Conservation (phyloP, 805 yeast species). For the Starmerella scarabaei region DNA sequence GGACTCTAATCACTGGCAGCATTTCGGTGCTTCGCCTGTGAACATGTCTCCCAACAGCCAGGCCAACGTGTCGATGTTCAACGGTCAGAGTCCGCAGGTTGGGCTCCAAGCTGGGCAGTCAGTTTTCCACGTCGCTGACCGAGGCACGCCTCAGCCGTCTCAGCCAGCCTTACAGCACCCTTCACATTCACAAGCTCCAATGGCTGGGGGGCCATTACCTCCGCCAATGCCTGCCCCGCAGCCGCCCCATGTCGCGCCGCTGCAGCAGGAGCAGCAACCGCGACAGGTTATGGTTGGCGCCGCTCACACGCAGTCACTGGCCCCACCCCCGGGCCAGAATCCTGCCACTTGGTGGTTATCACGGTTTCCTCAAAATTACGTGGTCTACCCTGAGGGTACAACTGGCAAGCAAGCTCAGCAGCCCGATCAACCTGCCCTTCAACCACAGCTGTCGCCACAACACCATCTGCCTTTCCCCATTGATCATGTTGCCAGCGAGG, state of each 20-base stretch:
- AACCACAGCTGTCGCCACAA: background rate
- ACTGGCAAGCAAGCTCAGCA: constrained; percentile 1
- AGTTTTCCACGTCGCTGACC: background rate
- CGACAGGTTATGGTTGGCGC: background rate
- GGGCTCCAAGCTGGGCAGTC: background rate
- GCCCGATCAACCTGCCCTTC: background rate
- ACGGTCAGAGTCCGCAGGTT: background rate
- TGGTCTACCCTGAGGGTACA: constrained; percentile 13
- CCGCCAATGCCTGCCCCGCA: background rate
- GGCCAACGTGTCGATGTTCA: background rate
- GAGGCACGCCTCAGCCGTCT: background rate
- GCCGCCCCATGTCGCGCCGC: constrained; percentile 2
- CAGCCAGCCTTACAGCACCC: background rate
- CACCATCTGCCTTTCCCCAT: constrained; percentile 8
- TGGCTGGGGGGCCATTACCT: background rate
- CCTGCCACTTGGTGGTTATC: constrained; percentile 6
- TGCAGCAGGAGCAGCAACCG: constrained; percentile 1
- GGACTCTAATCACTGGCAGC: background rate
- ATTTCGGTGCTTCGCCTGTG: background rate
- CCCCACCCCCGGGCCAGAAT: background rate
- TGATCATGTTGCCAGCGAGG: constrained; percentile 9
- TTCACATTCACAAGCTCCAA: background rate
- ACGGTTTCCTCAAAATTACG: constrained; percentile 10
- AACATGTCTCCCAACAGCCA: background rate
- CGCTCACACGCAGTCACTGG: background rate